Conservation (phyloP, 257 asterid genomes). For the Gardenia jasminoides region DNA sequence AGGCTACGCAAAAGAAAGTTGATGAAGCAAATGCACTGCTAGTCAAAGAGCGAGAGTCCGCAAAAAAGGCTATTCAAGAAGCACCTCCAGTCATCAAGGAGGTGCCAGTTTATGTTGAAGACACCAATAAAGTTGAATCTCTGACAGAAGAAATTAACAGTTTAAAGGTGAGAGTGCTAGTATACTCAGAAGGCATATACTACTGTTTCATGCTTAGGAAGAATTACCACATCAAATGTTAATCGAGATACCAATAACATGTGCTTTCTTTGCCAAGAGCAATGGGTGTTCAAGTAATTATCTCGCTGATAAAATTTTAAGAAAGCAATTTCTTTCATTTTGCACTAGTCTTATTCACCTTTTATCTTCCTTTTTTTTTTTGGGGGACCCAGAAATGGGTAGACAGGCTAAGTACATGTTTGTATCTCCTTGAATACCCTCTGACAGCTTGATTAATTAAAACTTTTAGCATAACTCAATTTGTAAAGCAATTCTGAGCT, state of each 20-base stretch:
- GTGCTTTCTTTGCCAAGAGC: background rate
- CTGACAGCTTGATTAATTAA: constrained; percentile 1
- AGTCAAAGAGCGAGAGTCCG: constrained; percentile 80
- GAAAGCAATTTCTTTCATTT: background rate
- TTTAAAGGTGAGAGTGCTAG: constrained; percentile 58
- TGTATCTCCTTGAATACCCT: background rate
- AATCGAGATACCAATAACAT: background rate
- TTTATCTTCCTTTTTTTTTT: no score
- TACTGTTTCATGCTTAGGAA: background rate
- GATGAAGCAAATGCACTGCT: constrained; percentile 69
- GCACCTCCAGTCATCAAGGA: constrained; percentile 95
- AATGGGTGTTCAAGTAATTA: background rate
- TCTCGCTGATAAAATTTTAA: background rate
- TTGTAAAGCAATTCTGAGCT: background rate
- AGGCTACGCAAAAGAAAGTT: constrained; percentile 70
- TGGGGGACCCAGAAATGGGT: background rate
- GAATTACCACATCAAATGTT: background rate
- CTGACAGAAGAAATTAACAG: constrained; percentile 62
- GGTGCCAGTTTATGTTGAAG: constrained; percentile 83
- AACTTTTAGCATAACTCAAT: background rate
- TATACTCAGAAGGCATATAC: background rate
- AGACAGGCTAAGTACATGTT: background rate
- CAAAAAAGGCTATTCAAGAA: constrained; percentile 85
- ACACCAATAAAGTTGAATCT: constrained; percentile 72
- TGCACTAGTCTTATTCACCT: constrained; percentile 3